These are phyloP conservation scores for Thermochaetoides thermophila DNA, from an alignment of 495 filamentous ascomycete species.

Conservation along the genomic window DNA sequence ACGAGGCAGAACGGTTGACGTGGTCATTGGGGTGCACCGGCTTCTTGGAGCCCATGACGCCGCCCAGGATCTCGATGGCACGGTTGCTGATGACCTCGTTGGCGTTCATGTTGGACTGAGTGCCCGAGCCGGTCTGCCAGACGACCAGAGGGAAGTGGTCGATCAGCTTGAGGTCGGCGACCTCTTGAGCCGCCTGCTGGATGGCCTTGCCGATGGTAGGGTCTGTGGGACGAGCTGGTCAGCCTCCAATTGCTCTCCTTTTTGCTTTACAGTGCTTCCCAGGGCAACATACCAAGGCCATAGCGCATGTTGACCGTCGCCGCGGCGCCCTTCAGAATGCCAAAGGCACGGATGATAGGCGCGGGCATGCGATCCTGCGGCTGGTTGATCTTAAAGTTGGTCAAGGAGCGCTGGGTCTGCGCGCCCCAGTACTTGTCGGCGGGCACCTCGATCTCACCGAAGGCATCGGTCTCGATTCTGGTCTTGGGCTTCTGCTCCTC, in stretches of 20 bases:
- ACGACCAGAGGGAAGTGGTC: conserved; percentile 98
- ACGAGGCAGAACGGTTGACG: conserved; percentile 97
- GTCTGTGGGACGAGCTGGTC: conserved; percentile 41
- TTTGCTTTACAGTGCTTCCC: too few species aligned
- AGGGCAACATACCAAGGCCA: conserved; percentile 90
- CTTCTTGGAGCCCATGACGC: conserved; percentile 88
- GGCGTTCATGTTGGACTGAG: conserved; percentile 99
- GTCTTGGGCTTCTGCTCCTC: conserved; percentile 24
- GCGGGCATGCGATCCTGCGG: conserved; percentile 97
- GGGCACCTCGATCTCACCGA: conserved; percentile 86
- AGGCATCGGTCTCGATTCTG: conserved; percentile 88
- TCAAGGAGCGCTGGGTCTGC: conserved; percentile 91
- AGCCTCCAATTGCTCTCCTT: too few species aligned
- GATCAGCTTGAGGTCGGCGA: conserved; percentile 82
- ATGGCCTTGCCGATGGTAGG: conserved; percentile 87
- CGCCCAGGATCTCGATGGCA: conserved; percentile 93
- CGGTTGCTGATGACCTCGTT: conserved; percentile 99
- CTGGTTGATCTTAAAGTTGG: conserved; percentile 98
- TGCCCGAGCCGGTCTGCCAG: conserved; percentile 98
- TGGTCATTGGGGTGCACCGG: conserved; percentile 99
- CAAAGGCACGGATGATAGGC: conserved; percentile 81
- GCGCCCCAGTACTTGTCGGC: conserved; percentile 98
- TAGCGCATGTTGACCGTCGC: conserved; percentile 91
- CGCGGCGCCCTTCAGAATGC: conserved; percentile 93
- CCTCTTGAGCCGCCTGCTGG: conserved; percentile 84